Conservation (phyloP, 1,284 basidiomycete genomes). For the Pseudozyma hubeiensis region DNA sequence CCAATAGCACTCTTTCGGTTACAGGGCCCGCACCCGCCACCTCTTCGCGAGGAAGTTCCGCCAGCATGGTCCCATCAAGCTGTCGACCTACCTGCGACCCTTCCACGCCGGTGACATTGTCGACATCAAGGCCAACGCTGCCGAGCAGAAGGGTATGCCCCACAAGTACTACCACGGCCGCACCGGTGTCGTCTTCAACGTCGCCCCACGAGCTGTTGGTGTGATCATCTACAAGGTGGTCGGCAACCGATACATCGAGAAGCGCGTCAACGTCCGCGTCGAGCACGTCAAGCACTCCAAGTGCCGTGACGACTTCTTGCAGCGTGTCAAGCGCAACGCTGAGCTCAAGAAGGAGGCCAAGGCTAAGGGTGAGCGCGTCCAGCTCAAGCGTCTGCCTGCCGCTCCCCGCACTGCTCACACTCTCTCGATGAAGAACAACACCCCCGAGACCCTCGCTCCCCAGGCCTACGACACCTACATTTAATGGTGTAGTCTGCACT, state of each 20-base stretch:
- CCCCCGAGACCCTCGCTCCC: conserved; percentile 91
- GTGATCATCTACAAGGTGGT: conserved; percentile 99
- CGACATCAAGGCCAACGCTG: conserved; percentile 99
- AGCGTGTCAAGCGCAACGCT: conserved; percentile 94
- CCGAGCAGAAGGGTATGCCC: conserved; percentile 99
- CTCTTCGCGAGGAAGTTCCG: conserved; percentile 78
- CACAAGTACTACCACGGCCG: conserved; percentile 84
- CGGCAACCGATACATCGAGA: conserved; percentile 98
- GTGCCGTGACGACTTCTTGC: conserved; percentile 97
- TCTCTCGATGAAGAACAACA: conserved; percentile 81
- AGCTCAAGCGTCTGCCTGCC: conserved; percentile 86
- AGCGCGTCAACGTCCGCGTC: conserved; percentile 98
- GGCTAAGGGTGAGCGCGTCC: conserved; percentile 77
- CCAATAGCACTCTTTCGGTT: conserved; percentile 95
- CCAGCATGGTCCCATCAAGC: conserved; percentile 90
- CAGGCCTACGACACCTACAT: conserved; percentile 76
- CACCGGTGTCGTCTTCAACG: conserved; percentile 98
- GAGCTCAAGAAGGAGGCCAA: conserved; percentile 82
- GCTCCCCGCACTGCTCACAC: conserved; percentile 84
- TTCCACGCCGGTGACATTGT: conserved; percentile 98
- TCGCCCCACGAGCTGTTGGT: conserved; percentile 92
- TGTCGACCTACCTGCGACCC: conserved; percentile 92
- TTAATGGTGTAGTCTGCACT: conserved; percentile 47
- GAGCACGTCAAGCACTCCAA: conserved; percentile 99
- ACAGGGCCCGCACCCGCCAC: conserved; percentile 98